Conservation (phyloP, 495 filamentous ascomycete species). For the Aspergillus saccharolyticus region DNA sequence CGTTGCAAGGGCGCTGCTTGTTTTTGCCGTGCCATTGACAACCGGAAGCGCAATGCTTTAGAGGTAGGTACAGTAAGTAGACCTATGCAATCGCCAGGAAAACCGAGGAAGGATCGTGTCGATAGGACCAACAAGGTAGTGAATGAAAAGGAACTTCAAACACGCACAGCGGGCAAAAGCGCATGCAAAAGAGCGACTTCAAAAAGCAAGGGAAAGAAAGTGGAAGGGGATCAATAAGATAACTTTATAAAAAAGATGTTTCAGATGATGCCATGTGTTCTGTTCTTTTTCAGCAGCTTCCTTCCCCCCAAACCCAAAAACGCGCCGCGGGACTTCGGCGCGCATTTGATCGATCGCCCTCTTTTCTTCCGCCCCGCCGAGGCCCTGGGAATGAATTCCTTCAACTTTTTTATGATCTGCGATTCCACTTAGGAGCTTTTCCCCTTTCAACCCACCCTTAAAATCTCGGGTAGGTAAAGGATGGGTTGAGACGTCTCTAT, state of each 20-base stretch:
- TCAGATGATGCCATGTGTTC: slow-evolving; percentile 41
- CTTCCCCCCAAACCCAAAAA: not conserved
- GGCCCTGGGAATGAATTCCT: slow-evolving; percentile 3
- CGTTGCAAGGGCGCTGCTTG: slow-evolving; percentile 62
- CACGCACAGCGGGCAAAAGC: not conserved
- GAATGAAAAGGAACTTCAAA: not conserved
- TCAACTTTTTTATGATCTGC: not conserved
- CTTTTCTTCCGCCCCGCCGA: slow-evolving; percentile 10
- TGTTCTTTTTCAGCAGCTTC: slow-evolving; percentile 21
- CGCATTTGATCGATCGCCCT: not conserved
- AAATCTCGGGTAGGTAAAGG: too few species aligned
- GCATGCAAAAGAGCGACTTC: not conserved
- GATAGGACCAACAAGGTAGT: not conserved
- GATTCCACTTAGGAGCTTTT: not conserved
- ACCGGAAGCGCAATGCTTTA: slow-evolving; percentile 1
- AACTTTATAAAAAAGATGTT: slow-evolving; percentile 14
- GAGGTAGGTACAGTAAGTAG: too few species aligned
- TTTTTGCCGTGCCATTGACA: slow-evolving; percentile 65
- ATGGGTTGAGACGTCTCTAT: too few species aligned
- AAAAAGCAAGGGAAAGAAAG: slow-evolving; percentile 2
- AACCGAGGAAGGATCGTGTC: not conserved
- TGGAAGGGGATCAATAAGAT: not conserved
- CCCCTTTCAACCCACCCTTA: too few species aligned
- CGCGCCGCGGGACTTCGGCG: slow-evolving; percentile 13
- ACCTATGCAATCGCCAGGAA: not conserved